Evolutionary conservation across 176 grass and related monocot genomes (phyloP).

Genomic region (Coix lacrymajobi): DNA sequence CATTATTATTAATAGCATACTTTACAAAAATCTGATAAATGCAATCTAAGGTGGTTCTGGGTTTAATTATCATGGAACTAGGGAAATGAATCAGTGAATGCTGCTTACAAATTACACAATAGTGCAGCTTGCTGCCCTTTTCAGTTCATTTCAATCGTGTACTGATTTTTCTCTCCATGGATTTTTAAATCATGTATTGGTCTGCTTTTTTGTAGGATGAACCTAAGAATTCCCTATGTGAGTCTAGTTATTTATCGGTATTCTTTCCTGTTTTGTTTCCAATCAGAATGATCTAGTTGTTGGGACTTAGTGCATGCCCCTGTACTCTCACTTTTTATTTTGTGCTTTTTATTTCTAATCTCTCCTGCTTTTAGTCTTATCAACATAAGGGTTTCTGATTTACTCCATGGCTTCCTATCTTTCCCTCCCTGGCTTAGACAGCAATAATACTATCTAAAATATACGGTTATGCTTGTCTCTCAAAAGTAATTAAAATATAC

Average conservation of each 20-base stretch:
- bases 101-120: not conserved
- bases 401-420: not conserved
- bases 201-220: not conserved
- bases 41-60: not conserved
- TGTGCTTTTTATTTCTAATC: not conserved
- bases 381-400: not conserved
- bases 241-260: not conserved
- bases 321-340: not conserved
- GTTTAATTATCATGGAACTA: not conserved
- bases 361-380: not conserved
- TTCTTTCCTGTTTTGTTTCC: not conserved
- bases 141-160: not conserved
- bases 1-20: not conserved
- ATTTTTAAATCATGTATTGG: not conserved
- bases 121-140: not conserved
- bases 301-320: conserved; percentile 9
- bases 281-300: not conserved
- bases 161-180: conserved; percentile 2
- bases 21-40: not conserved
- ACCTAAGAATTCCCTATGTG: not conserved
- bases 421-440: not conserved
- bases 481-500: conserved; percentile 13
- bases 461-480: not conserved
- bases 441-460: not conserved
- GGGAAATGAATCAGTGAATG: not conserved